phyloP scores from a whole-genome alignment of 805 yeast species.

The Ogataea paradorogensis region DNA sequence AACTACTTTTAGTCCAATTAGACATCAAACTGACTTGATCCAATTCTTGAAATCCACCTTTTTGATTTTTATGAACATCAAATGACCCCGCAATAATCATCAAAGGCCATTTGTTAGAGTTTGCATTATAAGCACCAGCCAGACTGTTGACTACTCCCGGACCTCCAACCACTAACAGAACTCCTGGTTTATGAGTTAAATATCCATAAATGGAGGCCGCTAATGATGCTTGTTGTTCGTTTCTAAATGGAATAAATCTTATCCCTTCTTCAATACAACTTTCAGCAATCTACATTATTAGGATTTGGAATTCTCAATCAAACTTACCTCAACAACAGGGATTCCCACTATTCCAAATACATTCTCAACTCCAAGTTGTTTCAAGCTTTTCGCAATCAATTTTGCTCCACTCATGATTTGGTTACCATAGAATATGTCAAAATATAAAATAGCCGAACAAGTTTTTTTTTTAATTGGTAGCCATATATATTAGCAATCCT shows the following conservation, averaged over 20 bases:
- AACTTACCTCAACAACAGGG: conserved; percentile 60
- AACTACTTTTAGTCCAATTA: conserved; percentile 49
- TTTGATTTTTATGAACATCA: conserved; percentile 43
- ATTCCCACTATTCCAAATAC: conserved; percentile 75
- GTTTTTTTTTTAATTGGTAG: background rate
- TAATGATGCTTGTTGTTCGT: conserved; percentile 73
- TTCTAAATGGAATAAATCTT: conserved; percentile 57
- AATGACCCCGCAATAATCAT: conserved; percentile 63
- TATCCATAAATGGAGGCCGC: conserved; percentile 75
- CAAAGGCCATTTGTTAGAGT: conserved; percentile 62
- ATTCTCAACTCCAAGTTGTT: conserved; percentile 48
- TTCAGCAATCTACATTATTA: conserved; percentile 45
- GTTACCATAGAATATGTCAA: conserved; percentile 7
- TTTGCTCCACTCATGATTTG: conserved; percentile 36
- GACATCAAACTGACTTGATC: conserved; percentile 55
- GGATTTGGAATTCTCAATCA: too few species aligned
- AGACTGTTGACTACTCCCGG: conserved; percentile 69
- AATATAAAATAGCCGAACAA: background rate
- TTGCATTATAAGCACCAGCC: conserved; percentile 64
- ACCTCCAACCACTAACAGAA: conserved; percentile 69
- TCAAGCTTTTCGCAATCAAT: conserved; percentile 47
- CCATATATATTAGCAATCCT: conserved; percentile 3
- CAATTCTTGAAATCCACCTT: conserved; percentile 71
- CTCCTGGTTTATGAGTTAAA: conserved; percentile 63
- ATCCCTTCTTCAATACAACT: conserved; percentile 53